Percentiles rank a stretch among this genome's conserved stretches.
Conservation (phyloP, 306 rosid genomes). For the Coriaria nepalensis region DNA sequence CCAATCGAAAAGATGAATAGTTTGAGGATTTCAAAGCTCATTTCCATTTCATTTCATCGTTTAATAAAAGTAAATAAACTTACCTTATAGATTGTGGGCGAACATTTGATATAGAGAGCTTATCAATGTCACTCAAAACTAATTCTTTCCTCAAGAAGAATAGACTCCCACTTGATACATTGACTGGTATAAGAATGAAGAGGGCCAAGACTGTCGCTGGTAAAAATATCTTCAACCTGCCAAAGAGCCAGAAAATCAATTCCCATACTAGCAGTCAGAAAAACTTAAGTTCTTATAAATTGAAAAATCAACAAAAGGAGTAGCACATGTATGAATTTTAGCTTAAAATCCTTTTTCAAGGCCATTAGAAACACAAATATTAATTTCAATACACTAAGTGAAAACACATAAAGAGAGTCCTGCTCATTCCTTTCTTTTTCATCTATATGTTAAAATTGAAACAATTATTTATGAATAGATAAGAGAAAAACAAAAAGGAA, state of each 20-base stretch:
- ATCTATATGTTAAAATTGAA: not conserved
- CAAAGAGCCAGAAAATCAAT: not conserved
- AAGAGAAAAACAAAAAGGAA: not conserved
- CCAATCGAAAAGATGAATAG: not conserved
- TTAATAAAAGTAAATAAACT: not conserved
- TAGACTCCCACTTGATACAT: slow-evolving; percentile 75
- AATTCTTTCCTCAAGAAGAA: slow-evolving; percentile 65
- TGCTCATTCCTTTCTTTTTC: not conserved
- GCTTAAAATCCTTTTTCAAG: not conserved
- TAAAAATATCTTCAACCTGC: slow-evolving; percentile 75
- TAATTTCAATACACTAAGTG: too few species aligned
- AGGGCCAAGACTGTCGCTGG: slow-evolving; percentile 76
- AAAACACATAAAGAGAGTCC: not conserved
- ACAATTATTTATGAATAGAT: not conserved
- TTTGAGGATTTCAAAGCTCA: not conserved
- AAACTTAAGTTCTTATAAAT: too few species aligned
- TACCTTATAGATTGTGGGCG: slow-evolving; percentile 66
- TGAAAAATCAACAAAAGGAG: too few species aligned
- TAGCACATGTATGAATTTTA: too few species aligned
- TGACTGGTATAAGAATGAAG: slow-evolving; percentile 78
- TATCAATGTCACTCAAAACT: slow-evolving; percentile 83
- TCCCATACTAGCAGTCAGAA: too few species aligned
- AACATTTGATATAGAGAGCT: slow-evolving; percentile 91
- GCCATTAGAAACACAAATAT: too few species aligned
- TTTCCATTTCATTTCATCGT: not conserved